A percentile compares a stretch with the other conserved stretches of the same genome.
Evolutionary conservation across 2,329 filamentous ascomycete genomes (phyloP).

Genomic region (Teratosphaeria gauchensis): DNA sequence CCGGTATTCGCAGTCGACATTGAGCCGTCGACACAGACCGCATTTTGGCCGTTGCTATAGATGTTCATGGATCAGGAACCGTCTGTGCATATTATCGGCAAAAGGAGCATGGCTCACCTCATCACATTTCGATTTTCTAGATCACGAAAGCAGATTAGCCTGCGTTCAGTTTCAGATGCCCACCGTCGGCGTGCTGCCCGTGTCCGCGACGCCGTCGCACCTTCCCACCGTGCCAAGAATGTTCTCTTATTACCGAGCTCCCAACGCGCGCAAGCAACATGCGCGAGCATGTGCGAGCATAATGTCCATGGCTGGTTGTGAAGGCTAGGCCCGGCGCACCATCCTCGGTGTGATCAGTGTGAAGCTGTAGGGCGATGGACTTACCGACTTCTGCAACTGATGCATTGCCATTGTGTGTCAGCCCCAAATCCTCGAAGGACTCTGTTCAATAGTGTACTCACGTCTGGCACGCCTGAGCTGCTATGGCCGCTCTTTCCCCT

Average conservation of each 20-base stretch:
- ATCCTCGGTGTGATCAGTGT: neutral
- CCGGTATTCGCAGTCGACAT: constrained; percentile 51
- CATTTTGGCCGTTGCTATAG: constrained; percentile 4
- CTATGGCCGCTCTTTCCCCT: constrained; percentile 38
- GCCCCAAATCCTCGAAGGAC: neutral
- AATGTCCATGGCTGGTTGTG: neutral
- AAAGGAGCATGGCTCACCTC: constrained; percentile 45
- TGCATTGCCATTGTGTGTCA: neutral
- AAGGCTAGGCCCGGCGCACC: neutral
- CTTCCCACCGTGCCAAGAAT: neutral
- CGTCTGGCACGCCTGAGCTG: constrained; percentile 49
- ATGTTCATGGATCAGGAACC: neutral
- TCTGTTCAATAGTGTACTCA: constrained; percentile 35
- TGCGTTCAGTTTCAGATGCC: neutral
- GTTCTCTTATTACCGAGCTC: neutral
- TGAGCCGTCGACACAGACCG: constrained; percentile 47
- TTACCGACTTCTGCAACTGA: neutral
- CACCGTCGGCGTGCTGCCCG: constrained; percentile 2
- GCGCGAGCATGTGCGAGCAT: neutral
- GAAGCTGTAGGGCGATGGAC: neutral
- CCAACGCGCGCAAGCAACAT: neutral
- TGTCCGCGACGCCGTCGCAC: neutral
- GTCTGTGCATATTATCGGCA: constrained; percentile 4
- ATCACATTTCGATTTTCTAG: constrained; percentile 56
- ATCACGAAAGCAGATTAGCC: constrained; percentile 4